These are phyloP conservation scores for Jasminum sambac DNA, from an alignment of 257 asterid species.

Conservation along the genomic window DNA sequence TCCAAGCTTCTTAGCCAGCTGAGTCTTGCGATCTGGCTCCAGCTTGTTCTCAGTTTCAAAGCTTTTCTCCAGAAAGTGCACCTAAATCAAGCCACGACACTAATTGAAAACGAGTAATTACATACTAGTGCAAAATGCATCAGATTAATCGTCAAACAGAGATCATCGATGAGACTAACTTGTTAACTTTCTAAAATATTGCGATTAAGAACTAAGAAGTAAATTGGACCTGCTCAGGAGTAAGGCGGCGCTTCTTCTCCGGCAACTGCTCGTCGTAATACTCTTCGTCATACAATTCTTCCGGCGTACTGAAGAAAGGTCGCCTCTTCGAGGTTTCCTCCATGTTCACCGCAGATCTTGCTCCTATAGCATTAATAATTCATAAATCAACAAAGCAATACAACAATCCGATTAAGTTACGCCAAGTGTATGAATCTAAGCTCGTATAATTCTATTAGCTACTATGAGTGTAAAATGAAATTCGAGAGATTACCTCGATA, in stretches of 20 bases:
- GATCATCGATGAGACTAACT: not conserved
- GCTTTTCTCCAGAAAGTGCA: constrained; percentile 93
- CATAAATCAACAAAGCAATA: not conserved
- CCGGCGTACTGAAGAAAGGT: constrained; percentile 74
- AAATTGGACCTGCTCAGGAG: constrained; percentile 73
- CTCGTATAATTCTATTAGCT: not conserved
- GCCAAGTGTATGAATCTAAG: not conserved
- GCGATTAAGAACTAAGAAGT: no score
- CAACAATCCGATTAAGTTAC: not conserved
- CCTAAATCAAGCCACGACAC: constrained; percentile 43
- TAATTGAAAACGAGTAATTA: not conserved
- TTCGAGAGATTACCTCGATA: constrained; percentile 54
- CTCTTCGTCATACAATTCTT: constrained; percentile 80
- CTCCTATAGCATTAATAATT: constrained; percentile 36
- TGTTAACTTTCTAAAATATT: not conserved
- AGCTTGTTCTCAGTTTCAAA: constrained; percentile 94
- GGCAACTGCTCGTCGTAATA: constrained; percentile 90
- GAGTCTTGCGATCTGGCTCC: constrained; percentile 91
- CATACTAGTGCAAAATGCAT: constrained; percentile 5
- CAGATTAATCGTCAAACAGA: not conserved
- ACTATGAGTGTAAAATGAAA: not conserved
- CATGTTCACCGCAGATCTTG: constrained; percentile 61
- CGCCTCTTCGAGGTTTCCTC: constrained; percentile 75
- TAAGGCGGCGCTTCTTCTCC: constrained; percentile 97
- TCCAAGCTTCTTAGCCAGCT: constrained; percentile 89